These are phyloP conservation scores for Ceratobasidium sp. DNA, from an alignment of 1,284 basidiomycete genomes.

Conservation along the genomic window DNA sequence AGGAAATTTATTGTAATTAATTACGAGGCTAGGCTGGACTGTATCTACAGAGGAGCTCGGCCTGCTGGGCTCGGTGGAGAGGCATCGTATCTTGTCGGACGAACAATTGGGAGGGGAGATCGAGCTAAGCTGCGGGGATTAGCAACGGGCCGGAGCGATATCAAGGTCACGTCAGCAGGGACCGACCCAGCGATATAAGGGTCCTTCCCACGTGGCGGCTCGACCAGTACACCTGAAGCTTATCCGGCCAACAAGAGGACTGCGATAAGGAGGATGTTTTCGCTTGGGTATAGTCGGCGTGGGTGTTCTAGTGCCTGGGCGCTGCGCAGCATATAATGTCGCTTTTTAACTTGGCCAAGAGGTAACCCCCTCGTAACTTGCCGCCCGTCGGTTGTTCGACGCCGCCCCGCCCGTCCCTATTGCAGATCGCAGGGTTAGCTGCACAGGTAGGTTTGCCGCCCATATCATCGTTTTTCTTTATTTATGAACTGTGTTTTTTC, in stretches of 20 bases:
- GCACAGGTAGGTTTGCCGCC: conserved; percentile 25
- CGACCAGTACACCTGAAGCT: not conserved
- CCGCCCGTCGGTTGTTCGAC: conserved; percentile 2
- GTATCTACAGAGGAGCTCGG: too few species aligned
- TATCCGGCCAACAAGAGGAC: conserved; percentile 15
- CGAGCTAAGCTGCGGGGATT: too few species aligned
- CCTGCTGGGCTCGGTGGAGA: too few species aligned
- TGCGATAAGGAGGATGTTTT: conserved; percentile 6
- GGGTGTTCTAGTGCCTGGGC: conserved; percentile 40
- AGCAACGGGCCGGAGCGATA: too few species aligned
- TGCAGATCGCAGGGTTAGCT: not conserved
- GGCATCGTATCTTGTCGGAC: not conserved
- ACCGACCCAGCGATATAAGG: not conserved
- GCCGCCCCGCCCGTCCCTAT: not conserved
- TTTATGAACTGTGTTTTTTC: not conserved
- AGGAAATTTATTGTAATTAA: too few species aligned
- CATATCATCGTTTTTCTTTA: not conserved
- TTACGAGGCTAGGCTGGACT: too few species aligned
- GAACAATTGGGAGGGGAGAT: not conserved
- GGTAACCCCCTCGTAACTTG: not conserved
- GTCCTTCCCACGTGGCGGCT: not conserved
- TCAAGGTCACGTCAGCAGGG: not conserved
- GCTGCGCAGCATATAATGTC: conserved; percentile 24
- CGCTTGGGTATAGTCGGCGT: not conserved
- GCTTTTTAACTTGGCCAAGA: not conserved